Evolutionary conservation across 2,329 filamentous ascomycete species (phyloP).

Genomic region (Graphiopsis chlorocephala): DNA sequence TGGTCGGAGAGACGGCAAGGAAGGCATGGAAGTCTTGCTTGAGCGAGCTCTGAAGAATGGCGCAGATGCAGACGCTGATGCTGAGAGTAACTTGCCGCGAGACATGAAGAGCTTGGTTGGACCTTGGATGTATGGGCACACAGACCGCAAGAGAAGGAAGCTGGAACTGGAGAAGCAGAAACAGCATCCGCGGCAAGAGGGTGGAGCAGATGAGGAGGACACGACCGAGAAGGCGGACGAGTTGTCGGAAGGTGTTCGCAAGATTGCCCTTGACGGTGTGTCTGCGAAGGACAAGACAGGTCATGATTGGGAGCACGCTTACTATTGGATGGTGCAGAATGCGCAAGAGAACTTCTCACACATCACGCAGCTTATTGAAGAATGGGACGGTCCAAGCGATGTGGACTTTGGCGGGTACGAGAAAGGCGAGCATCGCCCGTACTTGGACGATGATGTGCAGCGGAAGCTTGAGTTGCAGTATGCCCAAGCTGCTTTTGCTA

Average conservation of each 20-base stretch:
- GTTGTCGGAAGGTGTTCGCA: slow-evolving; percentile 20
- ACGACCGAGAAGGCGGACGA: neutral
- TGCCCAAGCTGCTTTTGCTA: slow-evolving; percentile 64
- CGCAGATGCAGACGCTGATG: neutral
- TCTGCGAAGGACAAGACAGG: slow-evolving; percentile 39
- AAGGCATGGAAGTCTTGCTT: slow-evolving; percentile 61
- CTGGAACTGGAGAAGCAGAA: slow-evolving; percentile 12
- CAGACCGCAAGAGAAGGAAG: slow-evolving; percentile 53
- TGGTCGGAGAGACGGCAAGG: slow-evolving; percentile 56
- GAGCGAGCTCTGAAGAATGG: slow-evolving; percentile 15
- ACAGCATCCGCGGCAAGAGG: slow-evolving; percentile 9
- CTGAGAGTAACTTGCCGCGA: slow-evolving; percentile 50
- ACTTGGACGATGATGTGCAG: slow-evolving; percentile 60
- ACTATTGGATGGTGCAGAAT: slow-evolving; percentile 64
- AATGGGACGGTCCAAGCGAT: slow-evolving; percentile 73
- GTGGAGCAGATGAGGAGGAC: slow-evolving; percentile 9
- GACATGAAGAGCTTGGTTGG: slow-evolving; percentile 67
- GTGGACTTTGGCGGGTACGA: slow-evolving; percentile 60
- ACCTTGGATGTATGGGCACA: slow-evolving; percentile 69
- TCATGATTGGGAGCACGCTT: slow-evolving; percentile 66
- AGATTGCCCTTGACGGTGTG: slow-evolving; percentile 30
- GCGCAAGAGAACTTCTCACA: slow-evolving; percentile 60
- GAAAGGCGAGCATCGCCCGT: slow-evolving; percentile 50
- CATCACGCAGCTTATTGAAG: slow-evolving; percentile 62
- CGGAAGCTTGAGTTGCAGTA: slow-evolving; percentile 62